Base-by-base conservation (phyloP, 768 basidiomycete genomes). In the Chlorophyllum brunneum region DNA sequence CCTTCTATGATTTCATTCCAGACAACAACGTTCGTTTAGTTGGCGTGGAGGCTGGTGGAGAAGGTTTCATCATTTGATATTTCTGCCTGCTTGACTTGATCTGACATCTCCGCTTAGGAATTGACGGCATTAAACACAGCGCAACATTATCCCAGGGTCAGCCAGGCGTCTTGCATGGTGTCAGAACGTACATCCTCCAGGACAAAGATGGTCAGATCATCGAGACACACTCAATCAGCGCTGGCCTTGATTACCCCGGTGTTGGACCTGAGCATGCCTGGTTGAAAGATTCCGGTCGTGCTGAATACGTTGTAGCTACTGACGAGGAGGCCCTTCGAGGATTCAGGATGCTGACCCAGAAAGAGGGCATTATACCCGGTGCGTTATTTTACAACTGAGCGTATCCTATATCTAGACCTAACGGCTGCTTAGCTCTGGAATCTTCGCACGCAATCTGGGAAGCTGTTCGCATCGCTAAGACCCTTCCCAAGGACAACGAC, bases 211-310 rank as follows among this genome's bases (percentile, higher is more conserved):
- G 97, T 36, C 97, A 99, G 70, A 95, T 99, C 66, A 82, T 88
- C 57, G 95, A 98, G 69, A 98, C 95, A 7, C 94, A 98, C 70
- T 97, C 95, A 3, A 87, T 99, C 69, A 95, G 92, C 59, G 95
- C 95, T 43, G 94, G 95, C 16, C 75, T 97, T 38, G 94, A 98
- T 69, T 98, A 98, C 70, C 94, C 94, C 22, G 94, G 94, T 57
- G 95, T 99, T 43, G 97, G 97, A 18, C 97, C 97, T 7, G 97
- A 99, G 68, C 97, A 98, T 64, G 88, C 95, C 40, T 97, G 91
- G 88, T 74, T 99, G 65, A 98, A 98, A 70, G 94, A 98, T 63
- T 88, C 86, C 3, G 89, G 89, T 15, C 78, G 97, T 54, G 97
- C 93, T 0, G 92, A 97, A 64, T 99, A 98, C 65, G 83, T 90